These are phyloP conservation scores for Fusarium longipes DNA, from an alignment of 2,329 filamentous ascomycete species.

Conservation along the genomic window DNA sequence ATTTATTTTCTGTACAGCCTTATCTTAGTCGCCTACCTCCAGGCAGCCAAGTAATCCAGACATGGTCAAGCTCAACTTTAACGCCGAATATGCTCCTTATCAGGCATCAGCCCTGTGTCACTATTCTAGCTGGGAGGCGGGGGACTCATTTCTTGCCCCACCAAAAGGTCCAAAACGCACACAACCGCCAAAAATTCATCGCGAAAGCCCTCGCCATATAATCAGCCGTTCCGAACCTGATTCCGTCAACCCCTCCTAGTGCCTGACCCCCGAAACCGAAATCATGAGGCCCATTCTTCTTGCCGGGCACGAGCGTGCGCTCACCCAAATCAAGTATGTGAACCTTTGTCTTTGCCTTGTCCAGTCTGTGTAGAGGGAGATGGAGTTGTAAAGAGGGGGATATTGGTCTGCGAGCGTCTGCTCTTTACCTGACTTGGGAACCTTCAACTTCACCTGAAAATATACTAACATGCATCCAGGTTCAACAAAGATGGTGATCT, in stretches of 20 bases:
- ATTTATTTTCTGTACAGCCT: neutral
- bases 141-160: constrained; percentile 51
- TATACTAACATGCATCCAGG: constrained; percentile 55
- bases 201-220: constrained; percentile 51
- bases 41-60: constrained; percentile 19
- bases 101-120: constrained; percentile 31
- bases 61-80: constrained; percentile 25
- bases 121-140: constrained; percentile 29
- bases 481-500: constrained; percentile 97
- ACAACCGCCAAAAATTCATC: constrained; percentile 59
- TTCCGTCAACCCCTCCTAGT: constrained; percentile 46
- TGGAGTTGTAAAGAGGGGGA: constrained; percentile 5
- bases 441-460: constrained; percentile 15
- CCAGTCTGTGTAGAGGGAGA: neutral
- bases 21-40: neutral
- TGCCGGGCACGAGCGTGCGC: constrained; percentile 94
- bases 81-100: constrained; percentile 22
- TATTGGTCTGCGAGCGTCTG: constrained; percentile 5
- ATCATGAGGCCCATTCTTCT: constrained; percentile 97
- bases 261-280: constrained; percentile 45
- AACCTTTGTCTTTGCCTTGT: neutral
- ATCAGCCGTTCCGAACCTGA: constrained; percentile 47
- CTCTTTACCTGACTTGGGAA: constrained; percentile 3
- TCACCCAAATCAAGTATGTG: constrained; percentile 89
- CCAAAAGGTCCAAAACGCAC: constrained; percentile 52